These are phyloP conservation scores for Babesia microti DNA, from an alignment of 169 alveolate genomes.

Conservation along the genomic window DNA sequence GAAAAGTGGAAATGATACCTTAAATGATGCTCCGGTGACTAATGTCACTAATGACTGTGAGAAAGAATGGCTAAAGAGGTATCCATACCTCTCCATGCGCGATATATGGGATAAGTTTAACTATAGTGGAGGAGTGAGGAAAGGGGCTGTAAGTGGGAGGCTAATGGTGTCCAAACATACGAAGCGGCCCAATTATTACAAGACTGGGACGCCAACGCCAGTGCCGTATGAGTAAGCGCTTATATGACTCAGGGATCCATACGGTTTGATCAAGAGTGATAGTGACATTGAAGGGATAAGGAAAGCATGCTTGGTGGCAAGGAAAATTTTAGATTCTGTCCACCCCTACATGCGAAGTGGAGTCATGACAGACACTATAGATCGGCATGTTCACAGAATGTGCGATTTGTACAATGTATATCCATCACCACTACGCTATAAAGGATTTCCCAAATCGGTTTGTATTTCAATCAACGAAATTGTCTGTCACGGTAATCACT, in stretches of 20 bases:
- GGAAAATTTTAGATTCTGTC: conserved; percentile 52
- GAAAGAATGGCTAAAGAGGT: conserved; percentile 9
- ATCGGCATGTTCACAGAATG: conserved; percentile 38
- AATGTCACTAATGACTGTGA: conserved; percentile 10
- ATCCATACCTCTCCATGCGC: conserved; percentile 21
- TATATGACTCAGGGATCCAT: conserved; percentile 1
- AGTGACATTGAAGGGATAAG: conserved; percentile 44
- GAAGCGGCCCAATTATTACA: conserved; percentile 48
- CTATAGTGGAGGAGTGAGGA: conserved; percentile 39
- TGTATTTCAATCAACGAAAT: conserved; percentile 56
- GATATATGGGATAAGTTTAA: conserved; percentile 22
- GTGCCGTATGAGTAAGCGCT: conserved; percentile 33
- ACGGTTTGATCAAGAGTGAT: conserved; percentile 40
- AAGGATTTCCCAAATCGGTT: conserved; percentile 52
- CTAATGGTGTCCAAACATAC: conserved; percentile 41
- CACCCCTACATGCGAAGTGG: conserved; percentile 47
- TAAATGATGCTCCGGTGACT: no score
- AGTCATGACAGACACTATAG: conserved; percentile 52
- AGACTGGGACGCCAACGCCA: conserved; percentile 45
- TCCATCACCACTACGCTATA: conserved; percentile 57
- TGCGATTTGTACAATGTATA: conserved; percentile 44
- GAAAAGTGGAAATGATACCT: no score
- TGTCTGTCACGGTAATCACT: conserved; percentile 43
- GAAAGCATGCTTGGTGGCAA: conserved; percentile 45
- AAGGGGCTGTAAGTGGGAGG: conserved; percentile 48